phyloP scores from a whole-genome alignment of 2,329 filamentous ascomycete species.

The Coniochaeta hoffmannii region DNA sequence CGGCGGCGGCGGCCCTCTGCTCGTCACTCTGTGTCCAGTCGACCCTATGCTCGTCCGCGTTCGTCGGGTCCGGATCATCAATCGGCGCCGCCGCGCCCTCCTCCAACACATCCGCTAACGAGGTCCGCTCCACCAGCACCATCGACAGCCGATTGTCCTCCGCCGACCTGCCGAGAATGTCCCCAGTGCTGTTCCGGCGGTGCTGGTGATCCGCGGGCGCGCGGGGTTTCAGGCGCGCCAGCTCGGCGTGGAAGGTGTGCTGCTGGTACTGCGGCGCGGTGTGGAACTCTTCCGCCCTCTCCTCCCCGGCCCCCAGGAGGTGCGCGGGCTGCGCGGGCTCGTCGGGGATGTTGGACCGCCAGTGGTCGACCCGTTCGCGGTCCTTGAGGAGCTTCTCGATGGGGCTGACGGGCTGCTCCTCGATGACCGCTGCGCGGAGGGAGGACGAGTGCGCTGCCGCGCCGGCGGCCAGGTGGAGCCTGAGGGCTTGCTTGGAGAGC shows the following conservation, averaged over 20 bases:
- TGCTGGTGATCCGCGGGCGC: constrained; percentile 9
- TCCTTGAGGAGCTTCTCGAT: background rate
- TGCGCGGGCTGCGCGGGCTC: constrained; percentile 29
- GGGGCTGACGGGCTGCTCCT: background rate
- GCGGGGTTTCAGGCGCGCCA: constrained; percentile 7
- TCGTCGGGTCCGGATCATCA: background rate
- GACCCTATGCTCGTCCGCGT: constrained; percentile 22
- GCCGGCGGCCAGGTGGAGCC: constrained; percentile 27
- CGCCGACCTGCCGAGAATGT: constrained; percentile 15
- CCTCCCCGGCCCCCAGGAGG: constrained; percentile 21
- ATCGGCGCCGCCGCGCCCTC: background rate
- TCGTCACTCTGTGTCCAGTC: constrained; percentile 57
- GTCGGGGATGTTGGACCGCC: constrained; percentile 28
- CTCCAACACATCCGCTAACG: constrained; percentile 1
- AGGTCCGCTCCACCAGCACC: constrained; percentile 6
- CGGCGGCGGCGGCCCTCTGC: constrained; percentile 4
- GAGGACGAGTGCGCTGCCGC: background rate
- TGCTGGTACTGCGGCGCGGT: constrained; percentile 14
- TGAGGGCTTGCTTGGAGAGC: constrained; percentile 34
- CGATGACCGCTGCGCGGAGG: background rate
- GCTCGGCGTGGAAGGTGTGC: constrained; percentile 23
- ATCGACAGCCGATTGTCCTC: constrained; percentile 13
- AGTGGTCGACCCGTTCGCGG: constrained; percentile 9
- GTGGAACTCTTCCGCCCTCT: constrained; percentile 7
- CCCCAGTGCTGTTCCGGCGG: constrained; percentile 31